Evolutionary conservation across 78 protist species (phyloP).

Genomic region (Cavenderia fasciculata): DNA sequence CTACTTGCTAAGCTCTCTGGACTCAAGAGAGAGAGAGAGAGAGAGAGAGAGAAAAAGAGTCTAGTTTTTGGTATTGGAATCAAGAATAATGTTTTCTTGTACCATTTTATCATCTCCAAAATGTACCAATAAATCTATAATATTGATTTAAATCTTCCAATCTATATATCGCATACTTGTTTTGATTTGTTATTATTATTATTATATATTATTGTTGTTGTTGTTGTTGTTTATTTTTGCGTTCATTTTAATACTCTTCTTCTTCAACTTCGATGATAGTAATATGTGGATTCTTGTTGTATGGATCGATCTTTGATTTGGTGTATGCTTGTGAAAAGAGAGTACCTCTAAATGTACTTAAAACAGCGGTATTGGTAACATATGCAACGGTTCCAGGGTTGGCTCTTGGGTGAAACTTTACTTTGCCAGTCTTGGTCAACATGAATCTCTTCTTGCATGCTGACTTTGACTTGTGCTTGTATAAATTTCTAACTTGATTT

Average conservation of each 20-base stretch:
- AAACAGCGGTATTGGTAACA: not conserved
- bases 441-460: slow-evolving; percentile 30
- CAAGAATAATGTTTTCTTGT: too few species aligned
- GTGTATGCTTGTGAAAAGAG: not conserved
- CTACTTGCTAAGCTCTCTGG: too few species aligned
- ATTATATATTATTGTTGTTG: not conserved
- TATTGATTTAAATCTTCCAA: too few species aligned
- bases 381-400: not conserved
- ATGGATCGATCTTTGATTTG: not conserved
- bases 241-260: too few species aligned
- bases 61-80: too few species aligned
- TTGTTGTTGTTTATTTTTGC: not conserved
- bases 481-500: slow-evolving; percentile 7
- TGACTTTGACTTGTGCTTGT: slow-evolving; percentile 9
- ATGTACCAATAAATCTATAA: too few species aligned
- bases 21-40: too few species aligned
- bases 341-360: not conserved
- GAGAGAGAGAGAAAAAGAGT: too few species aligned
- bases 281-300: not conserved
- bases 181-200: not conserved
- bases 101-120: too few species aligned
- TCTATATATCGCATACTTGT: too few species aligned
- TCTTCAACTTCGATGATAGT: not conserved
- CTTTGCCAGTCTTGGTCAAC: slow-evolving; percentile 13
- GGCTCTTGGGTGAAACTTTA: slow-evolving; percentile 20